Evolutionary conservation across 2,329 filamentous ascomycete genomes (phyloP).

Genomic region (Colletotrichum falcatum): DNA sequence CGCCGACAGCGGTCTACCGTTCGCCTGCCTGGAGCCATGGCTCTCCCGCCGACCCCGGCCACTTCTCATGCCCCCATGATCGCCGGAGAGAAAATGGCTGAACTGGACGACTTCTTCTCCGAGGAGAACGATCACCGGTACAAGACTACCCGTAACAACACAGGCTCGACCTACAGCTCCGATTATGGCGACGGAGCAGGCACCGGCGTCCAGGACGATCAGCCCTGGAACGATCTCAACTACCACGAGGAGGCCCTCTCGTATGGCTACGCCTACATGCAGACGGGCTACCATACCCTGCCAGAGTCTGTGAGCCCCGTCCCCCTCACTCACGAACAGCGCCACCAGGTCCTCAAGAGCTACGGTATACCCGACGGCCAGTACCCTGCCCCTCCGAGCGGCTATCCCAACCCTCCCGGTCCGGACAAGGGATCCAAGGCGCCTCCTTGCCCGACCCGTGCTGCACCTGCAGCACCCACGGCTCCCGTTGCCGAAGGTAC

Average conservation of each 20-base stretch:
- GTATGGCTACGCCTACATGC: conserved; percentile 27
- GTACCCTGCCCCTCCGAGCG: conserved; percentile 24
- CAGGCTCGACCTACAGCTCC: neutral
- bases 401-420: conserved; percentile 29
- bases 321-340: conserved; percentile 22
- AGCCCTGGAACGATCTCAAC: conserved; percentile 23
- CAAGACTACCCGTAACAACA: neutral
- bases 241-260: conserved; percentile 33
- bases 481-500: neutral
- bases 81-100: conserved; percentile 15
- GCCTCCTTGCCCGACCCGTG: conserved; percentile 31
- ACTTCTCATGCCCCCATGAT: conserved; percentile 3
- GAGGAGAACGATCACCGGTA: conserved; percentile 27
- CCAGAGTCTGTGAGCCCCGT: conserved; percentile 17
- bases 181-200: neutral
- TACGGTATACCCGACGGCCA: conserved; percentile 30
- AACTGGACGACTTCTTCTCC: conserved; percentile 32
- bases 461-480: conserved; percentile 6
- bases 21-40: neutral
- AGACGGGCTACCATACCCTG: conserved; percentile 20
- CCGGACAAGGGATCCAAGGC: conserved; percentile 1
- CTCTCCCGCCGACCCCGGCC: conserved; percentile 31
- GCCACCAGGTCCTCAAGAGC: conserved; percentile 14
- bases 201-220: neutral
- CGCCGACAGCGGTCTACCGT: conserved; percentile 1